These are phyloP conservation scores for Pseudogymnoascus sp. DNA, from an alignment of 2,329 filamentous ascomycete species.

Conservation along the genomic window DNA sequence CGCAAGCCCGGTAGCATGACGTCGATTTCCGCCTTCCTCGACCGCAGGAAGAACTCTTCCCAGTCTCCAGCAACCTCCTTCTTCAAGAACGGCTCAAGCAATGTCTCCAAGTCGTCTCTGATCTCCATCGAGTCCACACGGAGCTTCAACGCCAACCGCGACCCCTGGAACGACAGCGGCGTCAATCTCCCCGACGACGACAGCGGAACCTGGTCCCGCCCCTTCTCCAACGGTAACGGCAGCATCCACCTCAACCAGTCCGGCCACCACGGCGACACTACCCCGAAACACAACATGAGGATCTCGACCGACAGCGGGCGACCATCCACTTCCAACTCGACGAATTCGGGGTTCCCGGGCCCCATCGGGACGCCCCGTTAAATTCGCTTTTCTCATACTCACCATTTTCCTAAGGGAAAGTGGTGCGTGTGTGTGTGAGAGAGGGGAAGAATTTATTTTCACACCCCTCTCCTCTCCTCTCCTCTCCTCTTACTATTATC, in stretches of 20 bases:
- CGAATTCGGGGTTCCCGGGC: constrained; percentile 91
- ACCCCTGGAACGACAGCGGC: constrained; percentile 96
- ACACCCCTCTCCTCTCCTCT: too few relatives aligned
- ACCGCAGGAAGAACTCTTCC: constrained; percentile 87
- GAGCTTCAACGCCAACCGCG: constrained; percentile 82
- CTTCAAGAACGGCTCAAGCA: constrained; percentile 84
- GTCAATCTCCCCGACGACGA: constrained; percentile 91
- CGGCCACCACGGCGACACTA: constrained; percentile 69
- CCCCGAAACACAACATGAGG: constrained; percentile 73
- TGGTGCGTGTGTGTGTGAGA: neutral
- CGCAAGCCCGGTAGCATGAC: constrained; percentile 93
- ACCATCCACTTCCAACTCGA: constrained; percentile 90
- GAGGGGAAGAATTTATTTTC: neutral
- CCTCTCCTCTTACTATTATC: constrained; percentile 2
- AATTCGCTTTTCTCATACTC: constrained; percentile 24
- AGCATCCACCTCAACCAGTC: constrained; percentile 47
- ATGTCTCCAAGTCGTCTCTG: constrained; percentile 88
- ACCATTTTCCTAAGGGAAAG: constrained; percentile 16
- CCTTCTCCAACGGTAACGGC: constrained; percentile 60
- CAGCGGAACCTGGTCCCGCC: constrained; percentile 46
- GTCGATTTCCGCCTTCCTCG: constrained; percentile 91
- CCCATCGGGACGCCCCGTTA: constrained; percentile 83
- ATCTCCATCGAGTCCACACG: constrained; percentile 93
- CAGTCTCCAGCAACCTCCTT: constrained; percentile 74
- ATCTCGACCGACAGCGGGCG: constrained; percentile 85